phyloP scores from a whole-genome alignment of 441 rosid species.

The Pelargonium australe region DNA sequence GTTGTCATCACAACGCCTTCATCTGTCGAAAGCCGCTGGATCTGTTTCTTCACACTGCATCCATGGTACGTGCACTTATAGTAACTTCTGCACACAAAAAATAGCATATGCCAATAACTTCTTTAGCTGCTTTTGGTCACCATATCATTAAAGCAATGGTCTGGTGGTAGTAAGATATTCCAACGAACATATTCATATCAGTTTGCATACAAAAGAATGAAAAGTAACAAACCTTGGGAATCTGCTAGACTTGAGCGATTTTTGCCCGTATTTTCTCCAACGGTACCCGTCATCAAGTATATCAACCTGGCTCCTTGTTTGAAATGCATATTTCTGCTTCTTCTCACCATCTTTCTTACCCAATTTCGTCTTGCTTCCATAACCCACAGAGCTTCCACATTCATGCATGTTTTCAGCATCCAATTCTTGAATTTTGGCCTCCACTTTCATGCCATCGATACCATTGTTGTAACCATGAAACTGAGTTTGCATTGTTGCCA shows the following conservation, averaged over 20 bases:
- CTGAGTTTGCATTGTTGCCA: slow-evolving; percentile 16
- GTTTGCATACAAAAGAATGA: too few species aligned
- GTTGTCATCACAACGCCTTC: slow-evolving; percentile 30
- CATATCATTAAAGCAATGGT: too few species aligned
- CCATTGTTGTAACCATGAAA: slow-evolving; percentile 24
- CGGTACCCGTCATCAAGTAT: slow-evolving; percentile 50
- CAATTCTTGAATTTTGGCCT: slow-evolving; percentile 8
- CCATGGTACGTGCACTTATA: slow-evolving; percentile 27
- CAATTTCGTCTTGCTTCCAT: slow-evolving; percentile 10
- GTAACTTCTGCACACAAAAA: slow-evolving; percentile 24
- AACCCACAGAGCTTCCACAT: slow-evolving; percentile 12
- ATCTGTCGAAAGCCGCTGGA: slow-evolving; percentile 26
- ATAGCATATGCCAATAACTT: not conserved
- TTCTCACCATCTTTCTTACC: slow-evolving; percentile 27
- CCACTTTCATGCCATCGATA: slow-evolving; percentile 28
- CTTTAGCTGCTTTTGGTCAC: too few species aligned
- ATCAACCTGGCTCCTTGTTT: slow-evolving; percentile 54
- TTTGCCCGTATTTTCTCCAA: slow-evolving; percentile 55
- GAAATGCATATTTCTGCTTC: slow-evolving; percentile 47
- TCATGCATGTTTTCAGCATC: not conserved
- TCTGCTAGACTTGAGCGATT: slow-evolving; percentile 49
- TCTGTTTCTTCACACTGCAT: slow-evolving; percentile 33
- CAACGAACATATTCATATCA: too few species aligned
- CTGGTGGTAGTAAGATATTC: too few species aligned
- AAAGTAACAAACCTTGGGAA: slow-evolving; percentile 38